phyloP scores from a whole-genome alignment of 2,329 filamentous ascomycete genomes.

The Rhynchosporium secalis region DNA sequence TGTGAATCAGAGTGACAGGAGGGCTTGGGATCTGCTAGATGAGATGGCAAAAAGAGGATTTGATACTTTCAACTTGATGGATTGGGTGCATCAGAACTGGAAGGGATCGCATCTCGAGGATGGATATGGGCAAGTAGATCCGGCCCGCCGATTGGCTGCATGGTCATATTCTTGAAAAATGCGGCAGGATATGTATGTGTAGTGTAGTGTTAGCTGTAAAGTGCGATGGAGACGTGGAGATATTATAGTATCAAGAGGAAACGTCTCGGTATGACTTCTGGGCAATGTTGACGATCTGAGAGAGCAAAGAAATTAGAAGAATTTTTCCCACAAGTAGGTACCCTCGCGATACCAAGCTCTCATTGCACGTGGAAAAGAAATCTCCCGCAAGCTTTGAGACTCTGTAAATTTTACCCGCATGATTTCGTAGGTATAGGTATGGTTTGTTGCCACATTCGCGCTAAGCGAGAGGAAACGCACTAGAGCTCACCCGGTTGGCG shows the following conservation, averaged over 20 bases:
- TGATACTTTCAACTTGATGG: conserved; percentile 17
- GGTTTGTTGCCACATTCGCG: background rate
- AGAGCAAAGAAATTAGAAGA: too few species aligned
- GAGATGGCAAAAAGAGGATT: conserved; percentile 32
- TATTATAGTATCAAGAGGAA: too few species aligned
- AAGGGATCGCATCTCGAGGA: background rate
- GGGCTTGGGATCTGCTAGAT: conserved; percentile 32
- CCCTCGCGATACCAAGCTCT: too few species aligned
- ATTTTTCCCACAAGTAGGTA: too few species aligned
- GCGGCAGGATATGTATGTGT: too few species aligned
- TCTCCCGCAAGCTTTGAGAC: background rate
- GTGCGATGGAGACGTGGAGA: too few species aligned
- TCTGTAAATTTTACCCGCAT: background rate
- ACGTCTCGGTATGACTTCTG: too few species aligned
- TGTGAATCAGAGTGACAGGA: conserved; percentile 26
- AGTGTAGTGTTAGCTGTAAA: too few species aligned
- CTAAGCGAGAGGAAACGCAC: background rate
- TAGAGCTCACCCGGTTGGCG: too few species aligned
- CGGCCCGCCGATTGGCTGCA: background rate
- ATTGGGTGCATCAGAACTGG: conserved; percentile 19
- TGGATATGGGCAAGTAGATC: background rate
- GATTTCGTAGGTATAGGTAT: too few species aligned
- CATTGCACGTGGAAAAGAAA: background rate
- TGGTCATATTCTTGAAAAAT: background rate
- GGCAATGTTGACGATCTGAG: too few species aligned